Base-by-base conservation (phyloP, 2,329 filamentous ascomycete species). In the Massarina eburnea region DNA sequence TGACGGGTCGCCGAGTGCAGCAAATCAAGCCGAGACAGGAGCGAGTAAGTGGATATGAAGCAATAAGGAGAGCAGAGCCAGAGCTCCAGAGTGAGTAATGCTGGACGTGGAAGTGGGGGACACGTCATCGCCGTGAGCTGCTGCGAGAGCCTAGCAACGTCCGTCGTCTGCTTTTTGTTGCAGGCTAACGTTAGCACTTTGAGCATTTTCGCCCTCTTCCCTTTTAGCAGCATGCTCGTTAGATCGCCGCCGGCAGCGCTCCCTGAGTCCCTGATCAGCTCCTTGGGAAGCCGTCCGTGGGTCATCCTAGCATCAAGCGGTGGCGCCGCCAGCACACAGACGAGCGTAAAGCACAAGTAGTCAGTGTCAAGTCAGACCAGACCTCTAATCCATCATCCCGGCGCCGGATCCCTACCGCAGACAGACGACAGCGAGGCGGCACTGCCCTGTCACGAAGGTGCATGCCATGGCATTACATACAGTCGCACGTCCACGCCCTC, bases 251-350 rank as follows among this genome's bases (percentile, higher is more conserved):
- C 52, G 58, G 49, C 59, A 54, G 59, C 54, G 48, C 57, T 59
- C 55, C 52, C 57, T 60, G 55, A 61, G 55, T 59, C 55, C 52
- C 57, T 60, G 55, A 61, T 63, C 62, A 67, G 59, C 64, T 63
- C 55, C 55, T 54, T 44, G 53, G 27, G 48, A 33, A 40, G 45
- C 59, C 63, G 63, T 61, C 64, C 61, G 64, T 68, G 65, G 58
- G 62, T 61, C 49, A 56, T 59, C 54, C 57, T 58, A 60, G 64
- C 52, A 36, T 26, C 45, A 4, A 52, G 42, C 49, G 47, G 45
- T 66, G 62, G 62, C 62, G 57, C 61, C 62, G 62, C 63, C 63
- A 64, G 55, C 61, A 59, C 62, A 59, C 45, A 63, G 54, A 59
- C 52, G 52, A 61, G 55, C 54, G 56, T 57, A 54, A 58, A 61